Percentiles rank a stretch among this genome's conserved stretches.
These are phyloP conservation scores for Vachellia pachyceras DNA, from an alignment of 306 rosid genomes.

Conservation along the genomic window DNA sequence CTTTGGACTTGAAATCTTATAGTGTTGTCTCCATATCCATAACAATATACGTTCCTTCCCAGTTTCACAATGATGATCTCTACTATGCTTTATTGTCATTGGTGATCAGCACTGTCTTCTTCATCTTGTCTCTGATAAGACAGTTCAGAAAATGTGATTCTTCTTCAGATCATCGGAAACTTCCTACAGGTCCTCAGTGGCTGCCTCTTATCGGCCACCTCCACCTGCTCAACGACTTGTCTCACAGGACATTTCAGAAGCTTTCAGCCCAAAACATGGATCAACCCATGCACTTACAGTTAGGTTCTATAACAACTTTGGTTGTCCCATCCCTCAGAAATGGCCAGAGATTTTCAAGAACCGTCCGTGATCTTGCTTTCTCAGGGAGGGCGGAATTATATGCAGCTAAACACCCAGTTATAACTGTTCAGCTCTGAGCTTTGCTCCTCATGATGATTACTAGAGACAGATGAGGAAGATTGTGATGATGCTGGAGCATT, in stretches of 20 bases:
- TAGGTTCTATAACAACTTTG: background rate
- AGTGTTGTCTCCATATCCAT: background rate
- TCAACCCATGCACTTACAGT: background rate
- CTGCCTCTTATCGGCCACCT: background rate
- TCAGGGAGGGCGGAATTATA: background rate
- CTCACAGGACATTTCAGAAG: background rate
- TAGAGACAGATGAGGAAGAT: background rate
- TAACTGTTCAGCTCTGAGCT: background rate
- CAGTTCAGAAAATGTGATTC: background rate
- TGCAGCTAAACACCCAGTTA: background rate
- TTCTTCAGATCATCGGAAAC: background rate
- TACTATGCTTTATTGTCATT: background rate
- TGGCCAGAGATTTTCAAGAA: conserved; percentile 5
- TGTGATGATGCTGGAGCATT: background rate
- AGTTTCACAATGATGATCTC: background rate
- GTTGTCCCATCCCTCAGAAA: background rate
- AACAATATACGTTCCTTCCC: background rate
- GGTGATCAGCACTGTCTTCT: background rate
- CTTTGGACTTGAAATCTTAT: background rate
- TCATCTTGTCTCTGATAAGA: background rate
- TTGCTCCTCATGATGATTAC: background rate
- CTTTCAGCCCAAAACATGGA: background rate
- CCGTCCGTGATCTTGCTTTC: background rate
- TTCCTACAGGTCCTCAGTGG: background rate
- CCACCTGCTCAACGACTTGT: background rate